Conservation (phyloP, 2,329 filamentous ascomycete genomes). For the Curvularia eragrostidis region DNA sequence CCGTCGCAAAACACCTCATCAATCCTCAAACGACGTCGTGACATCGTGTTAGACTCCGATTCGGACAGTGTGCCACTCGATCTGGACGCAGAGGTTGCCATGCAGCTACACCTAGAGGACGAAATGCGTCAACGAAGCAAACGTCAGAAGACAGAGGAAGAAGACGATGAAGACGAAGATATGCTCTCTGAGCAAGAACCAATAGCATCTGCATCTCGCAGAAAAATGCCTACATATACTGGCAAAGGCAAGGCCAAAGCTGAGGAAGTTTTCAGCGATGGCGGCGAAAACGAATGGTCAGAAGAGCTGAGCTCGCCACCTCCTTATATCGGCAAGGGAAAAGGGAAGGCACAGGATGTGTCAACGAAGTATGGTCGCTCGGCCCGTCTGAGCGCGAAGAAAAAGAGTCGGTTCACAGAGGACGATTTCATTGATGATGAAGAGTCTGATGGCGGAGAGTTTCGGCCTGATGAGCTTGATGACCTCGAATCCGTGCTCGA, state of each 20-base stretch:
- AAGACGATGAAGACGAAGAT: slow-evolving; percentile 39
- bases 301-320: slow-evolving; percentile 14
- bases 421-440: slow-evolving; percentile 31
- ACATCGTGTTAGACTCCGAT: slow-evolving; percentile 33
- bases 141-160: slow-evolving; percentile 42
- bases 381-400: slow-evolving; percentile 30
- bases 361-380: slow-evolving; percentile 26
- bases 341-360: slow-evolving; percentile 30
- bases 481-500: slow-evolving; percentile 32
- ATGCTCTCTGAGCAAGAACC: slow-evolving; percentile 28
- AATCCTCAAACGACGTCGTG: slow-evolving; percentile 37
- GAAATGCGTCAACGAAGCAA: slow-evolving; percentile 55
- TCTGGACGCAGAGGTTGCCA: slow-evolving; percentile 62
- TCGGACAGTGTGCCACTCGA: slow-evolving; percentile 45
- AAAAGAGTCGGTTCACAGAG: slow-evolving; percentile 19
- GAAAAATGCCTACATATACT: slow-evolving; percentile 16
- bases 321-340: slow-evolving; percentile 33
- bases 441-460: slow-evolving; percentile 39
- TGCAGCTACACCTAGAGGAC: slow-evolving; percentile 62
- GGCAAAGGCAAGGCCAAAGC: slow-evolving; percentile 25
- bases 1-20: slow-evolving; percentile 23
- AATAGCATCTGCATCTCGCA: slow-evolving; percentile 18
- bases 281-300: slow-evolving; percentile 15
- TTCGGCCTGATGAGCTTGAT: slow-evolving; percentile 34
- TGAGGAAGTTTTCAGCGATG: slow-evolving; percentile 16